Evolutionary conservation across 2,329 filamentous ascomycete species (phyloP), one percentile per base, ranked within the genome.

Genomic region (Didymella sp.): DNA sequence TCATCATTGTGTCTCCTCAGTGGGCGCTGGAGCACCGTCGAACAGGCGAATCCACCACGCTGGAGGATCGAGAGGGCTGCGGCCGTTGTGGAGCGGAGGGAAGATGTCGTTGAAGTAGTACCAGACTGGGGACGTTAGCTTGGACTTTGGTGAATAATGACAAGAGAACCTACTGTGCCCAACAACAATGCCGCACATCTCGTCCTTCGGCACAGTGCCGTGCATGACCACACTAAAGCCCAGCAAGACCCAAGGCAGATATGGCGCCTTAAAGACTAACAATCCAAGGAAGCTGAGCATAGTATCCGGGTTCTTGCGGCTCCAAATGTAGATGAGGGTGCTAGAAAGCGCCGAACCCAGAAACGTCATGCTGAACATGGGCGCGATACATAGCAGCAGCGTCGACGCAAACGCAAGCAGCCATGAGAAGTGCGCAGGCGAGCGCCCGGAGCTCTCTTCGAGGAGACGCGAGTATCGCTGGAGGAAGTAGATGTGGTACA

Each of bases 41-140:
- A 96, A 96, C 17, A 98, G 72, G 38, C 92, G 85, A 56, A 90
- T 85, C 94, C 94, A 99, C 88, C 91, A 97, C 57, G 81, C 79
- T 0, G 95, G 95, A 33, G 95, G 94, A 68, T 96, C 94, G 44
- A 99, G 82, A 0, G 95, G 95, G 53, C 91, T 85, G 48, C 89
- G 88, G 17, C 92, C 92, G 61, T 89, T 87, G 77, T 97, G 91
- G 40, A 97, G 84, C 3, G 92, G 90, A 3, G 95, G 95, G 76
- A 96, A 99, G 15, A 99, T 93, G 75, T 99, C 95, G 58, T 88
- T 91, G 77, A 98, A 97, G 80, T 97, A 99, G 77, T 98, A 99
- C 89, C 93, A 98, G 37, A 98, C 84, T 85, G 52, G 17, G 4
- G 4, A 11, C 12, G 51, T 71, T 57, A 68, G 61, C 48, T 8